A percentile compares a stretch with the other conserved stretches of the same genome.
phyloP scores from a whole-genome alignment of 805 yeast species.

The Kodamaea leandrae region DNA sequence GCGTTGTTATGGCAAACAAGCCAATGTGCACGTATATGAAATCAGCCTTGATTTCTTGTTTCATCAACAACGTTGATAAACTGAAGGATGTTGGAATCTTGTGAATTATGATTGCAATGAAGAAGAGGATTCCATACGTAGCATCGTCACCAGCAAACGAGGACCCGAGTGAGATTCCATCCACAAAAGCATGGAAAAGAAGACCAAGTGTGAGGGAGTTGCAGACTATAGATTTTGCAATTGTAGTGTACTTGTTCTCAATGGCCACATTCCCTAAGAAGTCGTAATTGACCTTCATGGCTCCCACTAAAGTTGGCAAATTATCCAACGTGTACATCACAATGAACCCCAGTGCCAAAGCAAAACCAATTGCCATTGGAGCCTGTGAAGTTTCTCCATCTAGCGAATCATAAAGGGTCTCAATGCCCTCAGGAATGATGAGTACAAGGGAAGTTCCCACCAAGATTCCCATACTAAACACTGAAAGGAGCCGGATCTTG shows the following conservation, averaged over 20 bases:
- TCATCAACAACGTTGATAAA: slow-evolving; percentile 51
- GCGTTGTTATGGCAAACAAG: slow-evolving; percentile 59
- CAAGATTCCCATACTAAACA: slow-evolving; percentile 58
- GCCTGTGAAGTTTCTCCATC: slow-evolving; percentile 18
- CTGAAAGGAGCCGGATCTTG: slow-evolving; percentile 40
- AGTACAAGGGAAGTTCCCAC: slow-evolving; percentile 58
- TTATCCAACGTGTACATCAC: slow-evolving; percentile 53
- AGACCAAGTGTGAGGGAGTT: slow-evolving; percentile 60
- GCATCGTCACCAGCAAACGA: slow-evolving; percentile 41
- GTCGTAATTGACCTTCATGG: not conserved
- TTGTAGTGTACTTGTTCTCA: slow-evolving; percentile 14
- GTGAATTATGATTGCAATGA: slow-evolving; percentile 63
- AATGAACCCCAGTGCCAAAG: slow-evolving; percentile 53
- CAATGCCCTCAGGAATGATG: slow-evolving; percentile 66
- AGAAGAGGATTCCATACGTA: slow-evolving; percentile 44
- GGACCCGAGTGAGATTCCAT: slow-evolving; percentile 72
- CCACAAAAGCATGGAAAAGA: slow-evolving; percentile 64
- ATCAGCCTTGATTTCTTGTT: slow-evolving; percentile 29
- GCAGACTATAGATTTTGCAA: slow-evolving; percentile 27
- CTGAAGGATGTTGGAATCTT: slow-evolving; percentile 77
- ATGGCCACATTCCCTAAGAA: slow-evolving; percentile 8
- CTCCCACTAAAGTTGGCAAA: slow-evolving; percentile 14
- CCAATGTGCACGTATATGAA: slow-evolving; percentile 46
- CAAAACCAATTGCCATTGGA: slow-evolving; percentile 40
- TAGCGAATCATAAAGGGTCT: slow-evolving; percentile 31